Evolutionary conservation across 495 filamentous ascomycete genomes (phyloP).

Genomic region (Bathelium albidoporum): DNA sequence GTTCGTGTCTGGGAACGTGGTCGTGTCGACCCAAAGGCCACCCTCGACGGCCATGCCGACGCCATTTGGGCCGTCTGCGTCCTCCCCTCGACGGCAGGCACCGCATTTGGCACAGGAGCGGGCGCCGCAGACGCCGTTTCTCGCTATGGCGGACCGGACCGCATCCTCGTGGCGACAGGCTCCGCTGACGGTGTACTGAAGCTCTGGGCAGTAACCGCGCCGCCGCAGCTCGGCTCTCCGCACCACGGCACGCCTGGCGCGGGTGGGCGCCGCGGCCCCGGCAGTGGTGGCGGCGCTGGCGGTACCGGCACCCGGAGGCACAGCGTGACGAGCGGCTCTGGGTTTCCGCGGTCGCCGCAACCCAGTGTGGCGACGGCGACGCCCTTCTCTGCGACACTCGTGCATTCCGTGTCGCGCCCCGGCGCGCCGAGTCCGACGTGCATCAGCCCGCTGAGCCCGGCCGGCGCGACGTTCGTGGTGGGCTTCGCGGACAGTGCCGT

Average conservation of each 20-base stretch:
- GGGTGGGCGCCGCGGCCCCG: background rate
- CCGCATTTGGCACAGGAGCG: conserved; percentile 56
- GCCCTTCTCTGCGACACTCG: conserved; percentile 55
- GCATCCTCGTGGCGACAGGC: conserved; percentile 82
- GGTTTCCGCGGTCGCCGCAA: conserved; percentile 82
- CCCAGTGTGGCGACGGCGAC: conserved; percentile 65
- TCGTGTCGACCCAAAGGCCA: conserved; percentile 88
- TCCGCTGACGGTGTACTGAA: conserved; percentile 85
- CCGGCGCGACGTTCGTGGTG: conserved; percentile 89
- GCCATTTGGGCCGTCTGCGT: conserved; percentile 94
- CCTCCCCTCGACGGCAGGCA: conserved; percentile 69
- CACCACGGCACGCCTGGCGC: conserved; percentile 29
- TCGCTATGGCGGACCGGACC: conserved; percentile 41
- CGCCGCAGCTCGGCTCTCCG: conserved; percentile 72
- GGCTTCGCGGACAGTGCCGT: conserved; percentile 84
- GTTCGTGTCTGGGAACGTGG: conserved; percentile 92
- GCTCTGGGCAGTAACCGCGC: conserved; percentile 90
- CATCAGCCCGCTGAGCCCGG: conserved; percentile 74
- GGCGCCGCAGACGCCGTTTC: conserved; percentile 45
- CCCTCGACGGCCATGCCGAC: conserved; percentile 86
- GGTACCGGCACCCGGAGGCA: conserved; percentile 46
- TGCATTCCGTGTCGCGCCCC: conserved; percentile 69
- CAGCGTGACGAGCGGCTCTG: conserved; percentile 82
- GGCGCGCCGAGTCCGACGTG: conserved; percentile 71
- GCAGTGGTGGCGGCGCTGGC: background rate